These are phyloP conservation scores for Talaromyces sp. DNA, from an alignment of 2,329 filamentous ascomycete genomes.

Conservation along the genomic window DNA sequence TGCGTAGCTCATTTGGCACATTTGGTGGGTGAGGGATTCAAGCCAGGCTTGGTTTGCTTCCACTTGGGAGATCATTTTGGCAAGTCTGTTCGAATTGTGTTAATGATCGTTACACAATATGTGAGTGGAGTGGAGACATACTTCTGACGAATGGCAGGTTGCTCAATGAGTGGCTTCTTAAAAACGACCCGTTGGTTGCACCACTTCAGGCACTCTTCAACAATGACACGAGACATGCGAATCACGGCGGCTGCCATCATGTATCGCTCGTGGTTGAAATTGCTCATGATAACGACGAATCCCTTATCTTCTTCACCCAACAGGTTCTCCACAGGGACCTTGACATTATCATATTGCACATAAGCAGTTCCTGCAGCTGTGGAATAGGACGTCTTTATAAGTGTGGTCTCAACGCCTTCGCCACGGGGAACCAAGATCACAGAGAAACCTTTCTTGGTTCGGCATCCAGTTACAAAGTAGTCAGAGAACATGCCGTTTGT, in stretches of 20 bases:
- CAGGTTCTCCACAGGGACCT: slow-evolving; percentile 74
- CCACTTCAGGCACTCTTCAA: slow-evolving; percentile 87
- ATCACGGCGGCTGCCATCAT: slow-evolving; percentile 67
- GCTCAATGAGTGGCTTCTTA: slow-evolving; percentile 74
- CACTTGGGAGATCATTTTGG: slow-evolving; percentile 78
- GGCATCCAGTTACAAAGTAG: slow-evolving; percentile 79
- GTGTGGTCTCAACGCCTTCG: slow-evolving; percentile 63
- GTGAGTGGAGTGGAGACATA: slow-evolving; percentile 33
- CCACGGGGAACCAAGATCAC: slow-evolving; percentile 72
- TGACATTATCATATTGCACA: slow-evolving; percentile 81
- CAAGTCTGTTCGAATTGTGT: slow-evolving; percentile 52
- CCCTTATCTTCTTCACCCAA: slow-evolving; percentile 82
- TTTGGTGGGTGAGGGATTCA: slow-evolving; percentile 80
- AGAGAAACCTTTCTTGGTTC: slow-evolving; percentile 73
- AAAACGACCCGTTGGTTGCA: slow-evolving; percentile 82
- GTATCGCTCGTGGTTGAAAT: slow-evolving; percentile 87
- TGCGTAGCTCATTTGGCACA: slow-evolving; percentile 78
- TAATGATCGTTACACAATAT: background rate
- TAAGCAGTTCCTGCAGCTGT: slow-evolving; percentile 73
- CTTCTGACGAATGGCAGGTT: slow-evolving; percentile 79
- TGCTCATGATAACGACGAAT: slow-evolving; percentile 77
- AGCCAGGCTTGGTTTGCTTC: slow-evolving; percentile 85
- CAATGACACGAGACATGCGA: slow-evolving; percentile 64
- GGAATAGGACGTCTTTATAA: slow-evolving; percentile 69
- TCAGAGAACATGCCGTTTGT: slow-evolving; percentile 77